These are phyloP conservation scores for Ogataea ganodermae DNA, from an alignment of 805 yeast species.

Conservation along the genomic window DNA sequence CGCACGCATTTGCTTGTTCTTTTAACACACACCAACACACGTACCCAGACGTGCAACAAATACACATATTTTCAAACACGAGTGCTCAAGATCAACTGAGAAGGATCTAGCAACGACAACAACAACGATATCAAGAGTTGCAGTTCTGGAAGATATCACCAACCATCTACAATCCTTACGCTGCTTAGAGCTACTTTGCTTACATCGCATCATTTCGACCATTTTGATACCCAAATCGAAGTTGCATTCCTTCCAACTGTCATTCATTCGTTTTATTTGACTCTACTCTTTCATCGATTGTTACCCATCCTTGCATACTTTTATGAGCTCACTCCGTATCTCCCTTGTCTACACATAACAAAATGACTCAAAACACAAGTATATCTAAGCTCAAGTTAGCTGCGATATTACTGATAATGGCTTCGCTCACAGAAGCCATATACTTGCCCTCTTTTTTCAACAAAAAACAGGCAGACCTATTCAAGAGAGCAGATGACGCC, in stretches of 20 bases:
- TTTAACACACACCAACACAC: background rate
- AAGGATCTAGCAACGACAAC: background rate
- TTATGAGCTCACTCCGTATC: background rate
- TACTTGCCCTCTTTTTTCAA: conserved; percentile 13
- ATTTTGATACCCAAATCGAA: conserved; percentile 6
- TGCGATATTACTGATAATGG: conserved; percentile 1
- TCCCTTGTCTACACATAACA: background rate
- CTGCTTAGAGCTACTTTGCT: conserved; percentile 1
- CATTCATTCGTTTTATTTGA: conserved; percentile 5
- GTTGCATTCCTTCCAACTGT: background rate
- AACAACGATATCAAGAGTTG: background rate
- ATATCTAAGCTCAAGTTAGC: conserved; percentile 1
- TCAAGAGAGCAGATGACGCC: conserved; percentile 12
- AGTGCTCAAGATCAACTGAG: too few species aligned
- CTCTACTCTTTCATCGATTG: background rate
- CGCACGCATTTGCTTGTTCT: background rate
- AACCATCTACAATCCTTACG: background rate
- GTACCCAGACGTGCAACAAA: conserved; percentile 2
- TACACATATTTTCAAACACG: background rate
- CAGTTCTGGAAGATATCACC: background rate
- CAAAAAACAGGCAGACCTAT: conserved; percentile 8
- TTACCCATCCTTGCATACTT: background rate
- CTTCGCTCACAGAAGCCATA: conserved; percentile 7
- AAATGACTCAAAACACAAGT: background rate
- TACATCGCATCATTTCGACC: background rate